A percentile compares a stretch with the other conserved stretches of the same genome.
Conservation (phyloP, 2,329 filamentous ascomycete genomes). For the Talaromyces sp. region DNA sequence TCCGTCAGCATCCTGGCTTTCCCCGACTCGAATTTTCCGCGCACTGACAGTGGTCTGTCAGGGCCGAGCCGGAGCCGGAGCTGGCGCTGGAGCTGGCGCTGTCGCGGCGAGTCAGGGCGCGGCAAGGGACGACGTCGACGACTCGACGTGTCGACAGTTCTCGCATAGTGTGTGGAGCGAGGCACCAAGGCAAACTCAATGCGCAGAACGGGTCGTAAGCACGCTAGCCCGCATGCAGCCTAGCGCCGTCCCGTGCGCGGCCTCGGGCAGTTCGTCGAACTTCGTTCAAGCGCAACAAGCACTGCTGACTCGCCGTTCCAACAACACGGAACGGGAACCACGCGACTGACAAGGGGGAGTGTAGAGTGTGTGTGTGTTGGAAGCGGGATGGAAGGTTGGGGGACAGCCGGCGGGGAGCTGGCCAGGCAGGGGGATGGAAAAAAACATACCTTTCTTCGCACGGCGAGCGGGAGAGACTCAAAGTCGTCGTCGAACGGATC, state of each 20-base stretch:
- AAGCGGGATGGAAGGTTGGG: not conserved
- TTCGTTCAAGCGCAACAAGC: not conserved
- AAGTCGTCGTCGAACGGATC: conserved; percentile 36
- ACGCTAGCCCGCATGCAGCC: not conserved
- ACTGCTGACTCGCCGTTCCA: not conserved
- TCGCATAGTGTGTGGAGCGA: not conserved
- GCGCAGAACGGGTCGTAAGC: not conserved
- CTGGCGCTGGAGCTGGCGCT: too few relatives aligned
- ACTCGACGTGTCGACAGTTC: not conserved
- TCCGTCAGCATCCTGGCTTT: not conserved
- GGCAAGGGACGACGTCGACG: too few relatives aligned
- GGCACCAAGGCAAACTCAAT: not conserved
- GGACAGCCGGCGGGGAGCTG: not conserved
- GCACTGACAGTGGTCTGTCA: too few relatives aligned
- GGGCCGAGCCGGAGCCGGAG: too few relatives aligned
- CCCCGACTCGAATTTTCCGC: too few relatives aligned
- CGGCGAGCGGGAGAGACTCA: conserved; percentile 50
- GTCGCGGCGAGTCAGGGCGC: not conserved
- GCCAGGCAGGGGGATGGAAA: not conserved
- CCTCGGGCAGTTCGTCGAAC: not conserved
- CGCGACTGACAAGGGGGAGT: not conserved
- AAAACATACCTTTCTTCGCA: conserved; percentile 50
- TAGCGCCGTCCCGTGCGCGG: not conserved
- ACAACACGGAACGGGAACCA: not conserved
- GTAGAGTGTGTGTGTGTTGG: too few relatives aligned